Evolutionary conservation across 768 basidiomycete genomes (phyloP), one percentile per base, ranked within the genome.

Genomic region (Mycena indigotica): DNA sequence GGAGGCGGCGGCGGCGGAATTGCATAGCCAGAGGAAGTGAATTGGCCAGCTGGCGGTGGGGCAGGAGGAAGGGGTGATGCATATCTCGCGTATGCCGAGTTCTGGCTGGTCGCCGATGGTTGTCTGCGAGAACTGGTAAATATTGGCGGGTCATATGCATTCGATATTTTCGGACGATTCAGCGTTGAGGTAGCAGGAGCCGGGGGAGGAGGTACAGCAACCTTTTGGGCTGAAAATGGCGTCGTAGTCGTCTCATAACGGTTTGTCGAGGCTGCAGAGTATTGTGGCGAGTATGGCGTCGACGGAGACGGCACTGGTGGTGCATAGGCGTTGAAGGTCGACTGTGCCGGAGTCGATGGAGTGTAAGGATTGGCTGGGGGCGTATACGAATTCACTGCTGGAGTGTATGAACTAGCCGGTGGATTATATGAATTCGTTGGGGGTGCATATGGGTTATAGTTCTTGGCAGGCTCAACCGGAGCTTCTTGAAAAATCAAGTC

Each of bases 61-160:
- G 58, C 49, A 3, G 66, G 65, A 2, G 67, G 65, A 1, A 66
- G 60, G 13, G 69, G 64, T 40, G 66, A 61, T 10, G 66, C 51
- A 32, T 65, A 65, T 32, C 64, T 41, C 40, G 50, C 55, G 23
- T 62, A 70, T 16, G 66, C 58, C 30, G 66, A 65, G 55, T 69
- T 67, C n/a, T 66, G 66, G 48, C 64, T 64, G 23, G 65, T 60
- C 44, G 63, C 65, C 19, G 16, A 73, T 50, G 69, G 73, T 29
- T 73, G 48, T 48, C 71, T 70, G 56, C 75, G 80, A 17, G 75
- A 70, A 1, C 84, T 77, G 35, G 83, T 83, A 56, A 91, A 81
- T 19, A 38, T 38, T 28, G 89, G 89, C 2, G 89, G 89, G 63
- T 91, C 89, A 64, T 90, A 91, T 1, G 89, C 89, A 62, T 90